A percentile compares a stretch with the other conserved stretches of the same genome.
phyloP scores from a whole-genome alignment of 2,329 filamentous ascomycete genomes.

The Arthrobotrys iridis region DNA sequence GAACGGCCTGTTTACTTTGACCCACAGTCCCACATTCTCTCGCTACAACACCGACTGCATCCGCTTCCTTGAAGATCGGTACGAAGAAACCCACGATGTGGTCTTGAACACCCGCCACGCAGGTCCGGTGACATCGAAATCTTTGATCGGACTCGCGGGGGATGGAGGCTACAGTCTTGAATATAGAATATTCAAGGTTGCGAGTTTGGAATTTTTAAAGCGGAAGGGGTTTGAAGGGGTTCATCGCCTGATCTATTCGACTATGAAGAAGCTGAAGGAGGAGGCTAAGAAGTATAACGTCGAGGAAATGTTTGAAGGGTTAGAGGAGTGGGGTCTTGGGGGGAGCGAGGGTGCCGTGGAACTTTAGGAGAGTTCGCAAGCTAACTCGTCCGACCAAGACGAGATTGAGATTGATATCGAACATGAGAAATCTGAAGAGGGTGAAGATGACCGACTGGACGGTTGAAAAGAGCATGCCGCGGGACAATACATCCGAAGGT shows the following conservation, averaged over 20 bases:
- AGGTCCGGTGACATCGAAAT: conserved; percentile 76
- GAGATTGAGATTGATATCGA: background rate
- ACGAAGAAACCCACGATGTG: conserved; percentile 63
- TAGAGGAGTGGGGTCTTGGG: conserved; percentile 26
- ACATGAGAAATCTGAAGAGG: background rate
- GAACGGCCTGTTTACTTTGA: conserved; percentile 68
- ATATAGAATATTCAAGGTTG: conserved; percentile 79
- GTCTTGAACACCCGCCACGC: conserved; percentile 65
- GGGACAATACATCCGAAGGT: background rate
- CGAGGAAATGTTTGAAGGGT: conserved; percentile 40
- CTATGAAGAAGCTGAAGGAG: conserved; percentile 69
- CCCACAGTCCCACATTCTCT: conserved; percentile 69
- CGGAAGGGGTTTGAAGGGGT: conserved; percentile 73
- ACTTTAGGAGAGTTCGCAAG: background rate
- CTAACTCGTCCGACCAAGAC: background rate
- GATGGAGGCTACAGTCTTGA: conserved; percentile 73
- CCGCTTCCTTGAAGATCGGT: conserved; percentile 69
- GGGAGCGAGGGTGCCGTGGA: background rate
- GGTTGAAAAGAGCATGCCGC: background rate
- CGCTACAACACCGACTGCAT: conserved; percentile 69
- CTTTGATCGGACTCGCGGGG: conserved; percentile 70
- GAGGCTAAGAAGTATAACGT: conserved; percentile 45
- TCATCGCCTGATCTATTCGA: conserved; percentile 78
- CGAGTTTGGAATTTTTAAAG: conserved; percentile 76
- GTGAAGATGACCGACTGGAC: background rate